A percentile compares a stretch with the other conserved stretches of the same genome.
phyloP scores from a whole-genome alignment of 2,329 filamentous ascomycete species.

The Paraphoma chrysanthemicola region DNA sequence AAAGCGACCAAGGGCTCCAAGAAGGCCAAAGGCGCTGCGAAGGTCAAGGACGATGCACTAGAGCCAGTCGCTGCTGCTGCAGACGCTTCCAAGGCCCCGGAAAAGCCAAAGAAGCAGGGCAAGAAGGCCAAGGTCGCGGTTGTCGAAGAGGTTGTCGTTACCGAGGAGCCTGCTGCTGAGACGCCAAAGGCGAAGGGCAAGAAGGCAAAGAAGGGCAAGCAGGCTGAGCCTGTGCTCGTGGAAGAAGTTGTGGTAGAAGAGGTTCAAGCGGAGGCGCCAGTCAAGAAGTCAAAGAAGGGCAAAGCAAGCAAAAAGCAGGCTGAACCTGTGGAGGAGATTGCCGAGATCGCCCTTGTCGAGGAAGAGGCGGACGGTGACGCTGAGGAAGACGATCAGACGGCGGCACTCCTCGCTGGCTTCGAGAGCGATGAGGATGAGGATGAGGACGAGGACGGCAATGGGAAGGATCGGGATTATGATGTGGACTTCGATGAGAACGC shows the following conservation, averaged over 20 bases:
- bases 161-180: slow-evolving; percentile 15
- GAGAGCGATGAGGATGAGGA: slow-evolving; percentile 56
- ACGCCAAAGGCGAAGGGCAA: slow-evolving; percentile 28
- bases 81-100: slow-evolving; percentile 11
- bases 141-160: slow-evolving; percentile 10
- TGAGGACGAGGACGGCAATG: slow-evolving; percentile 28
- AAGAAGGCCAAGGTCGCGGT: slow-evolving; percentile 22
- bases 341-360: slow-evolving; percentile 15
- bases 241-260: slow-evolving; percentile 15
- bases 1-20: slow-evolving; percentile 50
- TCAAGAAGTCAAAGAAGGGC: slow-evolving; percentile 29
- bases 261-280: slow-evolving; percentile 12
- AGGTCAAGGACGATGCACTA: slow-evolving; percentile 11
- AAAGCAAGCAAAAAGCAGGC: slow-evolving; percentile 31
- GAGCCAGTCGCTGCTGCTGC: slow-evolving; percentile 6
- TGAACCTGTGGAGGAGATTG: slow-evolving; percentile 23
- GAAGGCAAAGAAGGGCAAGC: slow-evolving; percentile 26
- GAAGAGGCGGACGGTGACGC: slow-evolving; percentile 26
- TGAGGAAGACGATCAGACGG: slow-evolving; percentile 56
- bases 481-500: slow-evolving; percentile 46
- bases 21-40: slow-evolving; percentile 30
- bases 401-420: slow-evolving; percentile 60
- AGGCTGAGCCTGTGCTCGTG: slow-evolving; percentile 18
- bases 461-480: slow-evolving; percentile 47
- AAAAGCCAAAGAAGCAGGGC: slow-evolving; percentile 21